These are phyloP conservation scores for Kodamaea kakaduensis DNA, from an alignment of 805 yeast species.

Conservation along the genomic window DNA sequence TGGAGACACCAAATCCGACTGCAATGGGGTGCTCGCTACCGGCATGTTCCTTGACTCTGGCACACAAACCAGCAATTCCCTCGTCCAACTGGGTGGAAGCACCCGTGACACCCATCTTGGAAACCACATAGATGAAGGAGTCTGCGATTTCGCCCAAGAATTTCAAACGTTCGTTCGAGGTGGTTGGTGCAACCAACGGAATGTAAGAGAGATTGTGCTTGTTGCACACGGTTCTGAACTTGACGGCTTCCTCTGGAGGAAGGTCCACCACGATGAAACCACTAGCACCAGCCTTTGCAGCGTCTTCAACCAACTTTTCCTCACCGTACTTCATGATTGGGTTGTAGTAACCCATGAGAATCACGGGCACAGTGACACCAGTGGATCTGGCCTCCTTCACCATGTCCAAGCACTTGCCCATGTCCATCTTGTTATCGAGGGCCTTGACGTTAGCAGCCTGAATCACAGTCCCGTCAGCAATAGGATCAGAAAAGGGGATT, in stretches of 20 bases:
- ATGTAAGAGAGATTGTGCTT: slow-evolving; percentile 72
- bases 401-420: slow-evolving; percentile 62
- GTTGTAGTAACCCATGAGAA: slow-evolving; percentile 97
- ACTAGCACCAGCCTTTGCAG: slow-evolving; percentile 87
- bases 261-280: slow-evolving; percentile 93
- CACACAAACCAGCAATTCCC: slow-evolving; percentile 64
- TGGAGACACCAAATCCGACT: slow-evolving; percentile 95
- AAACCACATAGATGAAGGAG: slow-evolving; percentile 92
- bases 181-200: slow-evolving; percentile 95
- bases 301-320: slow-evolving; percentile 68
- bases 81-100: slow-evolving; percentile 62
- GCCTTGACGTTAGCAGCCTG: slow-evolving; percentile 86
- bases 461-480: slow-evolving; percentile 98
- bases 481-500: slow-evolving; percentile 95
- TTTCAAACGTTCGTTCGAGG: slow-evolving; percentile 83
- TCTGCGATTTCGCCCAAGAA: slow-evolving; percentile 83
- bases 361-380: slow-evolving; percentile 85
- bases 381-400: slow-evolving; percentile 70
- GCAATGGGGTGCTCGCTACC: slow-evolving; percentile 67
- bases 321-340: slow-evolving; percentile 92
- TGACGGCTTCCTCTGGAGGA: slow-evolving; percentile 96
- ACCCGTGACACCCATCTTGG: slow-evolving; percentile 98
- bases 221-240: slow-evolving; percentile 71
- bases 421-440: slow-evolving; percentile 75
- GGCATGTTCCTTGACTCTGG: slow-evolving; percentile 71